These are phyloP conservation scores for Candida frijolesensis DNA, from an alignment of 1,139 yeast species.

Conservation along the genomic window DNA sequence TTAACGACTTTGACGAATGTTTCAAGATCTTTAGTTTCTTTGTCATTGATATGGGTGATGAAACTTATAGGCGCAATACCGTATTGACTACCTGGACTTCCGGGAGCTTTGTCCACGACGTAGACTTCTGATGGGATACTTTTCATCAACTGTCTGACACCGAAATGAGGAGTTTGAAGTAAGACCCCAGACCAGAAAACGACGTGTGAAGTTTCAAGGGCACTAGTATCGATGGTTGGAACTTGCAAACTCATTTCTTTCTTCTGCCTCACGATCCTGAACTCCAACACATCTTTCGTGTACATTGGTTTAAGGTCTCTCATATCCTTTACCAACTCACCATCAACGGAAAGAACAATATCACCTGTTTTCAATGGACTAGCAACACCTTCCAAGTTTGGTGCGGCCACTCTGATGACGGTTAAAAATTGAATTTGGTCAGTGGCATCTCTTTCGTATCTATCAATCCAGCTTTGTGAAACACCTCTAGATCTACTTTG, in stretches of 20 bases:
- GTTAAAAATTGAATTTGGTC: constrained; percentile 74
- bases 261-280: constrained; percentile 65
- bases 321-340: constrained; percentile 60
- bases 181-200: constrained; percentile 84
- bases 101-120: constrained; percentile 68
- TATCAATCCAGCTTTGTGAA: constrained; percentile 76
- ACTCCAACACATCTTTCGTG: constrained; percentile 46
- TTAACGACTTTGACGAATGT: constrained; percentile 65
- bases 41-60: constrained; percentile 85
- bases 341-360: constrained; percentile 71
- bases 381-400: constrained; percentile 27
- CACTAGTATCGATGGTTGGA: constrained; percentile 60
- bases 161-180: constrained; percentile 55
- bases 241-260: constrained; percentile 55
- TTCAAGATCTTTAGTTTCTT: constrained; percentile 67
- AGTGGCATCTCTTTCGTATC: constrained; percentile 58
- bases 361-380: constrained; percentile 62
- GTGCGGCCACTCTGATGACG: constrained; percentile 69
- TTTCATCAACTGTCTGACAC: constrained; percentile 66
- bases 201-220: constrained; percentile 64
- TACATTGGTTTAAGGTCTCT: constrained; percentile 65
- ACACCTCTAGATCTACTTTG: constrained; percentile 87
- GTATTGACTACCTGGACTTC: constrained; percentile 86
- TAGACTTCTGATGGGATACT: constrained; percentile 82
- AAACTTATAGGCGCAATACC: constrained; percentile 80